These are phyloP conservation scores for Dentipellis fragilis DNA, from an alignment of 768 basidiomycete genomes.

Conservation along the genomic window DNA sequence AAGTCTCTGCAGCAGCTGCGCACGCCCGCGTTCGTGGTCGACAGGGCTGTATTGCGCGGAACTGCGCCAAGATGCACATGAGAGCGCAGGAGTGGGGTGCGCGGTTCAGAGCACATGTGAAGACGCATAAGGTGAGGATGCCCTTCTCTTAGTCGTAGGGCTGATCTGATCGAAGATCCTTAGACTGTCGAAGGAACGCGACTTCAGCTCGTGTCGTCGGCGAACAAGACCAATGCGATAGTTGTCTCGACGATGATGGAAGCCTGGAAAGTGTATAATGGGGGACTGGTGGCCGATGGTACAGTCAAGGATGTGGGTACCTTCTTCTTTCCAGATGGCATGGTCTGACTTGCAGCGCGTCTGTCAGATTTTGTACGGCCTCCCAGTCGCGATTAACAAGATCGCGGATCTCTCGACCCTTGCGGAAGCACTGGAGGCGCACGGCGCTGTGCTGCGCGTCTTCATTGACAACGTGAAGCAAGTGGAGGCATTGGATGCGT, in stretches of 20 bases:
- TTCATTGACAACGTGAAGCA: conserved; percentile 74
- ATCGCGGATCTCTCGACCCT: conserved; percentile 57
- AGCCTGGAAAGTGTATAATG: conserved; percentile 61
- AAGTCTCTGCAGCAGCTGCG: conserved; percentile 45
- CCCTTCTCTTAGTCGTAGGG: neutral
- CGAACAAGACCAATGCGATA: conserved; percentile 47
- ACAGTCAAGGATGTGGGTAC: conserved; percentile 55
- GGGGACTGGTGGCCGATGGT: conserved; percentile 60
- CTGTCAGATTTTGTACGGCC: conserved; percentile 69
- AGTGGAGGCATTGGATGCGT: conserved; percentile 51
- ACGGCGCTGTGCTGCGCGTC: conserved; percentile 55
- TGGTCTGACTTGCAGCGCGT: neutral
- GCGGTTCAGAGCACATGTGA: conserved; percentile 73
- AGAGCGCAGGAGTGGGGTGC: conserved; percentile 60
- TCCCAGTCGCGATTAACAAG: conserved; percentile 65
- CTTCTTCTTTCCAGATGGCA: neutral
- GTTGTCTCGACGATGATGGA: conserved; percentile 81
- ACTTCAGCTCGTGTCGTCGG: conserved; percentile 52
- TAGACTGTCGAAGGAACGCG: conserved; percentile 66
- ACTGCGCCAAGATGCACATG: conserved; percentile 65
- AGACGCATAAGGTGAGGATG: conserved; percentile 61
- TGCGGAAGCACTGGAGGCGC: conserved; percentile 39
- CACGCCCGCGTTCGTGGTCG: conserved; percentile 73
- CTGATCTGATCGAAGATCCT: neutral
- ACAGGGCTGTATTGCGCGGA: conserved; percentile 56